Conservation (phyloP, 2,329 filamentous ascomycete species). For the Colletotrichum sp. region DNA sequence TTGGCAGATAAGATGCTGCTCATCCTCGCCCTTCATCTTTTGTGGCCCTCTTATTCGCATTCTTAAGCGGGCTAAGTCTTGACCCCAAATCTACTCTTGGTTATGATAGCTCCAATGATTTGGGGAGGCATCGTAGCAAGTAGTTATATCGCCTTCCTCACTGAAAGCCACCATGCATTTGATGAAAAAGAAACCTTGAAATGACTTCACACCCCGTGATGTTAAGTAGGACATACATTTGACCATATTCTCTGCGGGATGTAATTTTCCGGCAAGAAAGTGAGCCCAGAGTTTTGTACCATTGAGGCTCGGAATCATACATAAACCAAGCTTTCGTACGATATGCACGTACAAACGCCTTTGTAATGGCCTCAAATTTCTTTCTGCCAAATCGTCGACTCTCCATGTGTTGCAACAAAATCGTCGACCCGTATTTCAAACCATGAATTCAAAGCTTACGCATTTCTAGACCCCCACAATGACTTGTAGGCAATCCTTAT, state of each 20-base stretch:
- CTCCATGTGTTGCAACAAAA: neutral
- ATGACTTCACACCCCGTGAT: no score
- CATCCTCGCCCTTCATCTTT: no score
- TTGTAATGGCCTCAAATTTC: neutral
- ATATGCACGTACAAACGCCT: neutral
- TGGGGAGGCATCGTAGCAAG: no score
- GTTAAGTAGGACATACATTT: no score
- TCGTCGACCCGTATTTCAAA: neutral
- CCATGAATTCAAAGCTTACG: neutral
- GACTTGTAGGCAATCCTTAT: neutral
- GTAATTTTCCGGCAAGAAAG: neutral
- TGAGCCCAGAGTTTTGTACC: neutral
- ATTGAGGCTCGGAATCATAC: neutral
- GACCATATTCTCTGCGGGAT: neutral
- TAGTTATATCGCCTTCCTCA: no score
- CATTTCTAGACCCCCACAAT: neutral
- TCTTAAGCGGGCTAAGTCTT: no score
- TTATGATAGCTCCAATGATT: no score
- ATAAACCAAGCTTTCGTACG: neutral
- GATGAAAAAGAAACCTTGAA: no score
- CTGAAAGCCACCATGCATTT: no score
- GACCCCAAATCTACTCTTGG: no score
- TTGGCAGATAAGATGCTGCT: no score
- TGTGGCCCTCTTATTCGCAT: no score
- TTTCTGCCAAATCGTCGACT: neutral